Conservation (phyloP, 208 protist genomes). For the Zelonia costaricensis region DNA sequence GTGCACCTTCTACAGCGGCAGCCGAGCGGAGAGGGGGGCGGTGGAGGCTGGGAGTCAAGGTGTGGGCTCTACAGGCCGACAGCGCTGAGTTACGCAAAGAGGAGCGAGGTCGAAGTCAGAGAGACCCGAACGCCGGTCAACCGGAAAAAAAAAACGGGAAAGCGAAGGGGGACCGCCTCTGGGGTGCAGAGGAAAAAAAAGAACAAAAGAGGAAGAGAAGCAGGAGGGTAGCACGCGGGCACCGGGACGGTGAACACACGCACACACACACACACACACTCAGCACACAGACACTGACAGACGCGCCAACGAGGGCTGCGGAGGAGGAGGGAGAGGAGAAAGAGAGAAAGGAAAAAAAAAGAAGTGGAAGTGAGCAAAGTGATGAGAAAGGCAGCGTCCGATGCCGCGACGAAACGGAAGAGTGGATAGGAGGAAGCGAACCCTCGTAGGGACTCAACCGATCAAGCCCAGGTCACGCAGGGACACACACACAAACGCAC, state of each 20-base stretch:
- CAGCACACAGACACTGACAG: not conserved
- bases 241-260: not conserved
- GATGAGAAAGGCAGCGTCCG: not conserved
- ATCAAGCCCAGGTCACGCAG: no score
- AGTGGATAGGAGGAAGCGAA: no score
- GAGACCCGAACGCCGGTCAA: not conserved
- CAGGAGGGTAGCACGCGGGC: not conserved
- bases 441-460: no score
- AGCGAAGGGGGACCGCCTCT: not conserved
- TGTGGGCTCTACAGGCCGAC: no score
- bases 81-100: no score
- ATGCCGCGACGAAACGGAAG: no score
- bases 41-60: no score
- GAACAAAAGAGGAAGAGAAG: not conserved
- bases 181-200: not conserved
- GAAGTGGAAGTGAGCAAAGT: not conserved
- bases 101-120: no score
- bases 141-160: not conserved
- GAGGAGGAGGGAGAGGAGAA: not conserved
- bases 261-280: not conserved
- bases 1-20: no score
- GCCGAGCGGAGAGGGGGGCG: no score
- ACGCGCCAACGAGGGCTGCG: not conserved
- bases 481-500: no score
- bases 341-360: slow-evolving; percentile 6